Conservation (phyloP, 805 yeast genomes). For the Saccharomycopsis sp. region DNA sequence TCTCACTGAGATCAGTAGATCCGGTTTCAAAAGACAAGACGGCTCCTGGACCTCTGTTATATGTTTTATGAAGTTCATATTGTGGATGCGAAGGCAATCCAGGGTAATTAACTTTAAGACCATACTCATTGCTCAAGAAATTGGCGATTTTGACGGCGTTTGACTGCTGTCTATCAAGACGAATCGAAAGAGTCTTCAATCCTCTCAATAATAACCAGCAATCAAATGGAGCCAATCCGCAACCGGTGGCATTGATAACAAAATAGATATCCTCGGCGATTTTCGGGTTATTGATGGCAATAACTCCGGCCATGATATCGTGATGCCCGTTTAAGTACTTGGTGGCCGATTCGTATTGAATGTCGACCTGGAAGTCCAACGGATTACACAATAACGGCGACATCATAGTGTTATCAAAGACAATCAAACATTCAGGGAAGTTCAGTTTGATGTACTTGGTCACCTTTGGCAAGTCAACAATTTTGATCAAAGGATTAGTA, state of each 20-base stretch:
- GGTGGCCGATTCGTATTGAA: slow-evolving; percentile 91
- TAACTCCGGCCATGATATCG: slow-evolving; percentile 92
- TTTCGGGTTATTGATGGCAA: slow-evolving; percentile 59
- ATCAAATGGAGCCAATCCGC: slow-evolving; percentile 89
- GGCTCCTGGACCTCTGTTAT: slow-evolving; percentile 82
- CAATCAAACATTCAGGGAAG: slow-evolving; percentile 64
- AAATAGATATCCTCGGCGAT: slow-evolving; percentile 66
- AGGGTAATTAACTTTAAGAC: slow-evolving; percentile 74
- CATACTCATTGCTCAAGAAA: slow-evolving; percentile 54
- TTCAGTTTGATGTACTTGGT: slow-evolving; percentile 58
- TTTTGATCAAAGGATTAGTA: slow-evolving; percentile 87
- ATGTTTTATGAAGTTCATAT: slow-evolving; percentile 67
- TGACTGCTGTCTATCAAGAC: slow-evolving; percentile 82
- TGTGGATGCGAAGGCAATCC: slow-evolving; percentile 81
- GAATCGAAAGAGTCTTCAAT: slow-evolving; percentile 75
- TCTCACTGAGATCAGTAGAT: slow-evolving; percentile 53
- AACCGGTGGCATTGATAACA: slow-evolving; percentile 84
- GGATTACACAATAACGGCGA: slow-evolving; percentile 84
- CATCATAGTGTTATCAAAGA: slow-evolving; percentile 96
- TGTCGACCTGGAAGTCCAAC: slow-evolving; percentile 78
- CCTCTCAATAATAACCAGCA: slow-evolving; percentile 88
- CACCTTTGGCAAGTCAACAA: slow-evolving; percentile 69
- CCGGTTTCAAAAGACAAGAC: slow-evolving; percentile 90
- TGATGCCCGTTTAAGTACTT: slow-evolving; percentile 92
- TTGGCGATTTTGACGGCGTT: slow-evolving; percentile 73